Evolutionary conservation across 2,329 filamentous ascomycete species (phyloP).

Genomic region (Aspergillus awamori): DNA sequence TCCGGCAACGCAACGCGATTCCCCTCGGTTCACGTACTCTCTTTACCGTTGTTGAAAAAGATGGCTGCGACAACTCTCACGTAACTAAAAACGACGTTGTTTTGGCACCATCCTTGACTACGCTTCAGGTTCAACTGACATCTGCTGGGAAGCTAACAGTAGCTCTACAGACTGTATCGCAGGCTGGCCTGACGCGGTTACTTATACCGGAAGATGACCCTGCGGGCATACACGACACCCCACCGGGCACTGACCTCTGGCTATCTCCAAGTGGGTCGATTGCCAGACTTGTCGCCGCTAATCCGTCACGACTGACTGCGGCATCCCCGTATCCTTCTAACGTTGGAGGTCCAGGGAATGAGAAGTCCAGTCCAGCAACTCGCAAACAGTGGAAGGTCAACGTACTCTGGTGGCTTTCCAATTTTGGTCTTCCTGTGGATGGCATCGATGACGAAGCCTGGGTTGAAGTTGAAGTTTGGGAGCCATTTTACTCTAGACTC

Average conservation of each 20-base stretch:
- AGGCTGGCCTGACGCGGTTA: constrained; percentile 41
- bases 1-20: constrained; percentile 39
- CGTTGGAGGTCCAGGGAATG: constrained; percentile 15
- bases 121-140: constrained; percentile 42
- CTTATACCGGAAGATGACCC: constrained; percentile 24
- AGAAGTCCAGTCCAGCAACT: constrained; percentile 18
- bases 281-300: constrained; percentile 36
- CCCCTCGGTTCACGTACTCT: constrained; percentile 46
- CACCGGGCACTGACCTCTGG: constrained; percentile 43
- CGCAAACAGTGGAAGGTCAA: constrained; percentile 40
- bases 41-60: constrained; percentile 38
- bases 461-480: constrained; percentile 47
- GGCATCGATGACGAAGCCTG: constrained; percentile 38
- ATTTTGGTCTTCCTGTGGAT: constrained; percentile 38
- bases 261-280: constrained; percentile 44
- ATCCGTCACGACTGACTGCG: constrained; percentile 23
- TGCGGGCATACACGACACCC: constrained; percentile 20
- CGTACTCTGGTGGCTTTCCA: constrained; percentile 41
- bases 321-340: constrained; percentile 26
- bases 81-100: constrained; percentile 30
- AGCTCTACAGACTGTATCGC: constrained; percentile 40
- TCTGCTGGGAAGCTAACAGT: constrained; percentile 41
- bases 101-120: constrained; percentile 37
- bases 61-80: constrained; percentile 33
- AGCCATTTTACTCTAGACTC: constrained; percentile 42